Evolutionary conservation across 164 flowering plant genomes (phyloP).

Genomic region (Chloranthus sessilifolius): DNA sequence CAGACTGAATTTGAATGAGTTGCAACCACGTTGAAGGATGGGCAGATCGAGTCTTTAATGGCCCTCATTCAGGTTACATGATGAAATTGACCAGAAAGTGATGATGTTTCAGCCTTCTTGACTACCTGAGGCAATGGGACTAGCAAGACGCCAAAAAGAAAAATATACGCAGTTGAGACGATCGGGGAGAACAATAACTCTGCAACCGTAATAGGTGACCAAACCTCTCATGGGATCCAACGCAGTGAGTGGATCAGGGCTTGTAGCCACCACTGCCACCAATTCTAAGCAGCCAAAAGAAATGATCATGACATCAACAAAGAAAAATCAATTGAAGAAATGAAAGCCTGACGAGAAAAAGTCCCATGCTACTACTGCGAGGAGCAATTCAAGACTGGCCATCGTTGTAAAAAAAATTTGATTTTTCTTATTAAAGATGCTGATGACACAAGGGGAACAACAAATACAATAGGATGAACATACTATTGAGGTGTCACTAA

Average conservation of each 20-base stretch:
- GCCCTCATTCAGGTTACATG: neutral
- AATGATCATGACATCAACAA: neutral
- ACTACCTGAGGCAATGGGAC: neutral
- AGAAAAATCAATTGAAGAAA: neutral
- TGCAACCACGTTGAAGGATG: neutral
- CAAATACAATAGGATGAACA: too few species aligned
- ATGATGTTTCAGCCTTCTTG: neutral
- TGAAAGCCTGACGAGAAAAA: neutral
- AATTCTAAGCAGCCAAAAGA: too few species aligned
- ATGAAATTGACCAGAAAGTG: neutral
- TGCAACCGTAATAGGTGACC: too few species aligned
- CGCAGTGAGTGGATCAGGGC: too few species aligned
- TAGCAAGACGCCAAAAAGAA: neutral
- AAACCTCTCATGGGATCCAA: too few species aligned
- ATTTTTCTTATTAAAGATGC: neutral
- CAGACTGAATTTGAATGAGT: neutral
- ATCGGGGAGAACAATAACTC: too few species aligned
- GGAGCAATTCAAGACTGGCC: neutral
- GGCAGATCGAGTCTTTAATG: neutral
- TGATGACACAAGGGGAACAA: neutral
- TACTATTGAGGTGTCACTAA: too few species aligned
- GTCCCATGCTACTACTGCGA: neutral
- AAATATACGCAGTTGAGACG: neutral
- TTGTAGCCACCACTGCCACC: neutral
- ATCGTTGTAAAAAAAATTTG: neutral